These are phyloP conservation scores for Pleurostoma richardsiae DNA, from an alignment of 2,329 filamentous ascomycete genomes.

Conservation along the genomic window DNA sequence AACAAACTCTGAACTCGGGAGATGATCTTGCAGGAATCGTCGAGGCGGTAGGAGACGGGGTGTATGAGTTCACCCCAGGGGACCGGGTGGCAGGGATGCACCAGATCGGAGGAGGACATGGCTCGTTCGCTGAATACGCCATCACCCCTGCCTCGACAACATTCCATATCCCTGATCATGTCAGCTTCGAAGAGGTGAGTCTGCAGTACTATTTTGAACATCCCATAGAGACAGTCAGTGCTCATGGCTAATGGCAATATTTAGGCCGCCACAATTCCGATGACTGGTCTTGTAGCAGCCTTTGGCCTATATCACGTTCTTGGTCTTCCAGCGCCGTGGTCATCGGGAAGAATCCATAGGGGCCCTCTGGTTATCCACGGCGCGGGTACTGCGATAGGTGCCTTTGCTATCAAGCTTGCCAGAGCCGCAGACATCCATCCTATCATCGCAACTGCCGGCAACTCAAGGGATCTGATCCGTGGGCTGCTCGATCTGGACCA, in stretches of 20 bases:
- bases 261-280: constrained; percentile 36
- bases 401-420: constrained; percentile 47
- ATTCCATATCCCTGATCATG: constrained; percentile 18
- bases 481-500: constrained; percentile 36
- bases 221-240: too few relatives aligned
- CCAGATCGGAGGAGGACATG: neutral
- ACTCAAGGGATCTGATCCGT: constrained; percentile 36
- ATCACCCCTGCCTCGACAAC: constrained; percentile 19
- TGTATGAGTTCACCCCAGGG: neutral
- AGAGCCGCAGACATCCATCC: constrained; percentile 44
- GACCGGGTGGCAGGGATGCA: neutral
- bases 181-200: constrained; percentile 24
- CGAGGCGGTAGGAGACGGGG: neutral
- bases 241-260: too few relatives aligned
- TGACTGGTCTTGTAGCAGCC: constrained; percentile 38
- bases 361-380: constrained; percentile 35
- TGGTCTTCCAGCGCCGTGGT: constrained; percentile 32
- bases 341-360: constrained; percentile 11
- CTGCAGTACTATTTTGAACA: too few relatives aligned
- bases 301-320: constrained; percentile 33
- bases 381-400: constrained; percentile 41
- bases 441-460: constrained; percentile 48
- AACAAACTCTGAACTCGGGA: neutral
- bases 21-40: neutral
- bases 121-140: constrained; percentile 19